Conservation (phyloP, 2,329 filamentous ascomycete species). For the Magnaporthiopsis rhizophila region DNA sequence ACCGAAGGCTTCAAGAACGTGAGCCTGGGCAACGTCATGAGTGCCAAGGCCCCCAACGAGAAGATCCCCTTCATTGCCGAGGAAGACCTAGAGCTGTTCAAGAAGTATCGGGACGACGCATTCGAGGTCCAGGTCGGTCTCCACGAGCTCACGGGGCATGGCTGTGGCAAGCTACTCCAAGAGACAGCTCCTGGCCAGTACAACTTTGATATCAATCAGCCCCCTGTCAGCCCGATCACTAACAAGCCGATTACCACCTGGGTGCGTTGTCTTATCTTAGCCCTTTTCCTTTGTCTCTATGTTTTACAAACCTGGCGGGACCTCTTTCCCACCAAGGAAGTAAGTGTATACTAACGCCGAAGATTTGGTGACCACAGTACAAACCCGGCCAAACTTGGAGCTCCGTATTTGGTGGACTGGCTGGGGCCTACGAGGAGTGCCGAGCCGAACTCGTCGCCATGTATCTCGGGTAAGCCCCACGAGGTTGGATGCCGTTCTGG, state of each 20-base stretch:
- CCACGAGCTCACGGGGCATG: conserved; percentile 80
- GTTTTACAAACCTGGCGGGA: too few relatives aligned
- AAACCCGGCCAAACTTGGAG: conserved; percentile 94
- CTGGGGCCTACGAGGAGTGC: conserved; percentile 88
- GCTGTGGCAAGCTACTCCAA: conserved; percentile 87
- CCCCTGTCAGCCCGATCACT: conserved; percentile 72
- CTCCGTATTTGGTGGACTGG: conserved; percentile 80
- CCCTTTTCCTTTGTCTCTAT: too few relatives aligned
- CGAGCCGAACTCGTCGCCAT: conserved; percentile 91
- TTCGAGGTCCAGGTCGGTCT: conserved; percentile 96
- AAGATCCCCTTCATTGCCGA: conserved; percentile 83
- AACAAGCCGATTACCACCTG: conserved; percentile 71
- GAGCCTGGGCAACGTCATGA: conserved; percentile 85
- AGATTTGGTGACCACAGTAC: conserved; percentile 42
- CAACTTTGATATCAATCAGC: conserved; percentile 82
- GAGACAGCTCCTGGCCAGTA: conserved; percentile 74
- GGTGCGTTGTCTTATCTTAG: conserved; percentile 17
- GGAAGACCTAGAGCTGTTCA: conserved; percentile 68
- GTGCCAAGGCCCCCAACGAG: conserved; percentile 86
- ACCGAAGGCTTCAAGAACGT: conserved; percentile 88
- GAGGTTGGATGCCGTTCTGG: neutral
- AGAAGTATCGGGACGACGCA: conserved; percentile 74
- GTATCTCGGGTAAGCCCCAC: conserved; percentile 44
- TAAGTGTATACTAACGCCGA: neutral
- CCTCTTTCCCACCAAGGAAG: neutral